A percentile compares a stretch with the other conserved stretches of the same genome.
Evolutionary conservation across 768 basidiomycete genomes (phyloP).

Genomic region (Mycena vulgaris): DNA sequence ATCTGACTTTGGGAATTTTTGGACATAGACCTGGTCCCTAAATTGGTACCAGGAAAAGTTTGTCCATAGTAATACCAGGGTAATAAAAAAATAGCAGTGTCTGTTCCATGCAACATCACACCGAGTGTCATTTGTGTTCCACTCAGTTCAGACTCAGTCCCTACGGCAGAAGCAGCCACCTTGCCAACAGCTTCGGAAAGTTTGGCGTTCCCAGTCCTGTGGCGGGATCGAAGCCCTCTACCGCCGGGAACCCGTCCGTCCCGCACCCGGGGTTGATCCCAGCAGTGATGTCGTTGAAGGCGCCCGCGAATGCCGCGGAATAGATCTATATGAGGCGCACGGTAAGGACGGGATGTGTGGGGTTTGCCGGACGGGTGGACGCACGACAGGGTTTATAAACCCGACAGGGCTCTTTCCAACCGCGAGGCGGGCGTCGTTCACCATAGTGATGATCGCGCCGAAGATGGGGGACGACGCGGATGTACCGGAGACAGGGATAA

Average conservation of each 20-base stretch:
- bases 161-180: conserved; percentile 46
- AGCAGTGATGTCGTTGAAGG: conserved; percentile 64
- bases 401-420: conserved; percentile 51
- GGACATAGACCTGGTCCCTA: too few relatives aligned
- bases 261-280: conserved; percentile 62
- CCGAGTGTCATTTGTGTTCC: too few relatives aligned
- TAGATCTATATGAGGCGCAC: conserved; percentile 57
- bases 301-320: conserved; percentile 53
- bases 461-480: conserved; percentile 49
- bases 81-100: too few relatives aligned
- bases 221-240: conserved; percentile 58
- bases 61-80: too few relatives aligned
- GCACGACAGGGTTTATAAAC: conserved; percentile 54
- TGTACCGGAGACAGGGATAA: conserved; percentile 47
- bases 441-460: conserved; percentile 53
- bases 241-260: conserved; percentile 53
- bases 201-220: conserved; percentile 67
- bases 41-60: too few relatives aligned
- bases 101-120: too few relatives aligned
- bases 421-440: conserved; percentile 56
- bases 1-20: too few relatives aligned
- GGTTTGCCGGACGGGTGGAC: neutral
- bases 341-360: neutral
- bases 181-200: conserved; percentile 52
- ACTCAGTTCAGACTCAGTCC: too few relatives aligned